Base-by-base conservation (phyloP, 169 alveolate species). In the Cryptosporidium andersoni region DNA sequence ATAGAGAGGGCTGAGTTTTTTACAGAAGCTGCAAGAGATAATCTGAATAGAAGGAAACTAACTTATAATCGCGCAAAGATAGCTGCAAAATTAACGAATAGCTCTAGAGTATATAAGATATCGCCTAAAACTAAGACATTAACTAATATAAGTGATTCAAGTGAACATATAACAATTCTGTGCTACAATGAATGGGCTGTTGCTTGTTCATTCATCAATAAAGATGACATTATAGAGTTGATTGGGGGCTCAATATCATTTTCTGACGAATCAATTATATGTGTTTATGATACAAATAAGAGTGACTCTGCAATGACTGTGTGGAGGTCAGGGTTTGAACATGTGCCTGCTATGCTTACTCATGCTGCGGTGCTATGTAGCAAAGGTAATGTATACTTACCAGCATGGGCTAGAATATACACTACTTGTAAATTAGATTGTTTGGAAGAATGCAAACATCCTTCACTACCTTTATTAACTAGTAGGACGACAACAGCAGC, bases 331-430 rank as follows among this genome's bases (percentile, higher is more conserved):
- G 85, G 85, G 0, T 74, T 74, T 43, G 85, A 74, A 60, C 85
- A 74, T 34, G 64, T 74, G 7, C 85, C 85, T 74, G 85, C 85
- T 34, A 64, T 74, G 34, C 49, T 74, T 47, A 74, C 85, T n/a
- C 85, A 74, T 45, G 85, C 85, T n/a, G 85, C 85, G 4, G 85
- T 74, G 14, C n/a, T 58, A 42, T 74, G 85, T 74, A 74, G 85
- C 25, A 74, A 74, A 16, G 85, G 85, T 2, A 74, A 74, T 43
- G 64, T 74, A 48, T 74, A 74, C 60, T 68, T 74, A 47, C 85
- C 85, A 43, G 85, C 85, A 3, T 74, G 85, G 85, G 85, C 85
- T 16, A 37, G 85, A 25, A 74, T 74, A 40, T 74, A 74, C 16
- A 16, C 55, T 16, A 53, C 58, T 14, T 6, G 58, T 6, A 11